Conservation (phyloP, 176 grass and related monocot genomes). For the Alloteropsis semialata region DNA sequence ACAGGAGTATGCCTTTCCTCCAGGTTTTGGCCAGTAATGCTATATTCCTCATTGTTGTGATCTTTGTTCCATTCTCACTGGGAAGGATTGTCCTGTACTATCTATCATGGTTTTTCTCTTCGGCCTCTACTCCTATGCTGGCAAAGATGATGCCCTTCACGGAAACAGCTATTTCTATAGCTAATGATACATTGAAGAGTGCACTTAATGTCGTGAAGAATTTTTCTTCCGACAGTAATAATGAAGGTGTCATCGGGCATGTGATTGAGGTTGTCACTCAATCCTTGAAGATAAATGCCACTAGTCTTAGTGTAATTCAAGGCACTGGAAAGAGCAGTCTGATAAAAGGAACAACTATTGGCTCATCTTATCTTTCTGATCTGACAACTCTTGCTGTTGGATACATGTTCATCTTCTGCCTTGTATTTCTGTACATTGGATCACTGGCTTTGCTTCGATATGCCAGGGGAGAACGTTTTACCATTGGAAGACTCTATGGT, state of each 20-base stretch:
- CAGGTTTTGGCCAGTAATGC: conserved; percentile 99
- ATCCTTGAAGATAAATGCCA: conserved; percentile 82
- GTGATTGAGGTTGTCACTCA: conserved; percentile 74
- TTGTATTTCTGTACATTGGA: conserved; percentile 82
- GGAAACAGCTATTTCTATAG: conserved; percentile 74
- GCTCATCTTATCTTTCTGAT: conserved; percentile 88
- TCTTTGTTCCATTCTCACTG: conserved; percentile 92
- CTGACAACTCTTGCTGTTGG: conserved; percentile 89
- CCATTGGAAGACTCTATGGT: conserved; percentile 87
- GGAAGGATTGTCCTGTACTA: conserved; percentile 95
- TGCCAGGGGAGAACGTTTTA: conserved; percentile 78
- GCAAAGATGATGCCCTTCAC: conserved; percentile 76
- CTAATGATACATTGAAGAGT: conserved; percentile 84
- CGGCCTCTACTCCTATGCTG: conserved; percentile 79
- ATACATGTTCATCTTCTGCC: conserved; percentile 80
- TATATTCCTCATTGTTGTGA: conserved; percentile 95
- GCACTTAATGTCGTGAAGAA: conserved; percentile 81
- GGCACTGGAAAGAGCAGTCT: conserved; percentile 39
- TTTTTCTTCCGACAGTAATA: conserved; percentile 66
- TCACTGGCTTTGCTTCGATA: conserved; percentile 88
- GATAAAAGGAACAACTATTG: conserved; percentile 54
- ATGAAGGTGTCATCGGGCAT: conserved; percentile 68
- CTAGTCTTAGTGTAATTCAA: conserved; percentile 56
- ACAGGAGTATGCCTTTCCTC: conserved; percentile 13
- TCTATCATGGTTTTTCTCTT: conserved; percentile 95